Evolutionary conservation across 1,139 yeast species (phyloP).

Genomic region (Scheffersomyces titani): DNA sequence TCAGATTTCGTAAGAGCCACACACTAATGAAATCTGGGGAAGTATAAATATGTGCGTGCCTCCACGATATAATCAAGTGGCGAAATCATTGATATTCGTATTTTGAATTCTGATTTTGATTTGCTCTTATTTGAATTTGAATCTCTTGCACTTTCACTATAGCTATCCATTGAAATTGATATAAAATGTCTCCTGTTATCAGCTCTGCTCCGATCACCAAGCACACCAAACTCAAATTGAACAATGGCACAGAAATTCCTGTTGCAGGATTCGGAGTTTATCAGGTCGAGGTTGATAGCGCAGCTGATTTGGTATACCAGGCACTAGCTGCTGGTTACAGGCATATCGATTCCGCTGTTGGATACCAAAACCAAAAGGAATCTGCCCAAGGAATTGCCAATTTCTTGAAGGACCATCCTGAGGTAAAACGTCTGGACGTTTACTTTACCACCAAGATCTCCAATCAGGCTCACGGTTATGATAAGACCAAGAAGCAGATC

Average conservation of each 20-base stretch:
- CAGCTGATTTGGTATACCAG: conserved; percentile 42
- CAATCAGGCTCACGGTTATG: neutral
- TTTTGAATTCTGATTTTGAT: neutral
- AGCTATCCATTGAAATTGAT: neutral
- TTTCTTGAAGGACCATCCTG: conserved; percentile 26
- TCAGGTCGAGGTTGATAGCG: conserved; percentile 37
- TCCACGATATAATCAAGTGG: neutral
- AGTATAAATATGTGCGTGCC: neutral
- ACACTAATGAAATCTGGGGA: neutral
- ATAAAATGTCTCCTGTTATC: conserved; percentile 1
- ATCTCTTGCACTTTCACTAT: neutral
- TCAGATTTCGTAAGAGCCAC: neutral
- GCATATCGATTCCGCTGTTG: conserved; percentile 42
- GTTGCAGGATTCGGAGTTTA: conserved; percentile 53
- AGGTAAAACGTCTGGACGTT: conserved; percentile 38
- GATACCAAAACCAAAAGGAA: conserved; percentile 39
- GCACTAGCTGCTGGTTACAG: conserved; percentile 47
- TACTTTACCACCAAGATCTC: conserved; percentile 37
- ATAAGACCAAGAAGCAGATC: neutral
- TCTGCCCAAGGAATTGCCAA: conserved; percentile 35
- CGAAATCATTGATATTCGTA: neutral
- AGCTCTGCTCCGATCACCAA: conserved; percentile 1
- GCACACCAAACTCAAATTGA: conserved; percentile 1
- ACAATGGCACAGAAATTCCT: conserved; percentile 42
- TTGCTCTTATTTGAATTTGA: too few relatives aligned